Base-by-base conservation (phyloP, 2,329 filamentous ascomycete genomes). In the Alternaria atra region DNA sequence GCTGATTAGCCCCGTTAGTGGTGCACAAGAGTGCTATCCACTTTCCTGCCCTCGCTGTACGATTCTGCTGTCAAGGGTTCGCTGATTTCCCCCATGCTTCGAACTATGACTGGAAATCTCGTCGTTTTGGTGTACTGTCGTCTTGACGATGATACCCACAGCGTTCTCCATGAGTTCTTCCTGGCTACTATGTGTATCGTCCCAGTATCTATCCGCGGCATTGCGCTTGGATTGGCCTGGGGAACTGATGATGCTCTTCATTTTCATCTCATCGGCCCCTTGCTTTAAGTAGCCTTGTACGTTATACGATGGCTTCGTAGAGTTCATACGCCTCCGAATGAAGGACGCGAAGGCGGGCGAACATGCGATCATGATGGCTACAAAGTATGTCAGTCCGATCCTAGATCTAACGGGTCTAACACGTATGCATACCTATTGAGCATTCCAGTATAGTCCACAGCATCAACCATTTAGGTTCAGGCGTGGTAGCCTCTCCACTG, bases 401-500 rank as follows among this genome's bases (percentile, higher is more conserved):
- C 4, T 12, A 13, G 6, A 9, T 25, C 8, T 13, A 2, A 32
- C 10, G 15, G 12, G 5, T 32, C 2, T 8, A 9, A 4, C 17
- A 6, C 0, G 20, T 3, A 1, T 4, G 43, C 58, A 43, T 70
- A 75, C 75, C 77, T 13, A 78, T 75, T 9, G 73, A 63, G 8
- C 69, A 68, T 55, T 79, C 77, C 20, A 79, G 67, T 2, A 74
- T 65, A 4, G 69, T 76, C 77, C 76, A 79, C 6, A 80, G 55
- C 13, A 72, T 62, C 13, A 79, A 55, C 77, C 77, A 79, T 13
- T 74, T 72, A 15, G 69, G 70, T 23, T 69, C 70, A 5, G 75
- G 75, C 6, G 65, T 71, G 2, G 58, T 71, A n/a, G 65, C 58
- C 27, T 66, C 32, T 34, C 60, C 63, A 23, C 34, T 25, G 5